Evolutionary conservation across 1,284 basidiomycete species (phyloP).

Genomic region (Filobasidium uniguttulatum): DNA sequence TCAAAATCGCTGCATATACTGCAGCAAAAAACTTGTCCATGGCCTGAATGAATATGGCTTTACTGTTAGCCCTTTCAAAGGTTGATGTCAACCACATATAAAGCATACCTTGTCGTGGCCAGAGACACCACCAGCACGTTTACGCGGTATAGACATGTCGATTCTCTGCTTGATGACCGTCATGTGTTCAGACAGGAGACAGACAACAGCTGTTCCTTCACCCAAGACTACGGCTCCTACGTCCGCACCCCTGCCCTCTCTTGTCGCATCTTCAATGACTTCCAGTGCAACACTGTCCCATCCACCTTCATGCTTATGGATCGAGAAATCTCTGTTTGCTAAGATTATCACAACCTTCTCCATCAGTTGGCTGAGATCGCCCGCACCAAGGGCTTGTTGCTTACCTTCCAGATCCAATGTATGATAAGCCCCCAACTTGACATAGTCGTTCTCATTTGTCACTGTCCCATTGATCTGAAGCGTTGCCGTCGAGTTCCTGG

Average conservation of each 20-base stretch:
- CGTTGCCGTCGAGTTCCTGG: constrained; percentile 43
- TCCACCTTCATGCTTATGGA: constrained; percentile 59
- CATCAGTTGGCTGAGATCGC: neutral
- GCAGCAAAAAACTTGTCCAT: constrained; percentile 67
- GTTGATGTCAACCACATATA: constrained; percentile 13
- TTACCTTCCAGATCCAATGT: constrained; percentile 75
- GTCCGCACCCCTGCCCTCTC: constrained; percentile 87
- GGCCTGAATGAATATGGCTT: constrained; percentile 37
- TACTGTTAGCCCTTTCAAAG: neutral
- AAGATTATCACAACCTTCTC: neutral
- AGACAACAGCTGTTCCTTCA: constrained; percentile 86
- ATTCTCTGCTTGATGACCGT: constrained; percentile 86
- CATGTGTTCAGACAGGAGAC: constrained; percentile 90
- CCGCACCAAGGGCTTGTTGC: neutral
- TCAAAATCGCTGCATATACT: constrained; percentile 72
- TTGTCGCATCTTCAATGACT: constrained; percentile 71
- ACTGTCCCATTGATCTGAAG: constrained; percentile 83
- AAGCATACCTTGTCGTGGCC: constrained; percentile 60
- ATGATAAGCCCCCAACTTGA: constrained; percentile 88
- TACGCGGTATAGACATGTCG: constrained; percentile 78
- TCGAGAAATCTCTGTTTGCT: constrained; percentile 75
- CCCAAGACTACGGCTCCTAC: constrained; percentile 93
- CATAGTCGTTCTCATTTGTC: constrained; percentile 76
- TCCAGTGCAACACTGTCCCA: constrained; percentile 86
- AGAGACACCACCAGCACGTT: constrained; percentile 65